Percentiles rank a stretch among this genome's conserved stretches.
Evolutionary conservation across 352 stramenopile species (phyloP).

Genomic region (Thalassiosira livingstoniorum): DNA sequence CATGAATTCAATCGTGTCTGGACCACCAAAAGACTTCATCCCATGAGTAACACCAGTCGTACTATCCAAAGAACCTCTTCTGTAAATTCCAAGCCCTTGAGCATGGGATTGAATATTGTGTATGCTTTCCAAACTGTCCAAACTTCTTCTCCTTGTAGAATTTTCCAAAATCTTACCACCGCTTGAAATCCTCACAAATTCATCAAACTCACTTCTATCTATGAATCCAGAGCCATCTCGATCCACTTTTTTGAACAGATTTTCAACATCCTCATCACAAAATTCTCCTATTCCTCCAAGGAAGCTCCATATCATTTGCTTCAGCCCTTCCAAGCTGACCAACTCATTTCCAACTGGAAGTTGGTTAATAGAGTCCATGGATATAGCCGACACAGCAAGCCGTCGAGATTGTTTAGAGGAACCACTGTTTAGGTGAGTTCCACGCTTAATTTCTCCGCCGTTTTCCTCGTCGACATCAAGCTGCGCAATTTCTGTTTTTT

Average conservation of each 20-base stretch:
- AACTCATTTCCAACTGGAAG: neutral
- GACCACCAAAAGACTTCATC: neutral
- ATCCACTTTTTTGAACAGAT: constrained; percentile 16
- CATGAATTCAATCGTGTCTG: neutral
- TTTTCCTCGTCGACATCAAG: no score
- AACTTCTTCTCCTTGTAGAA: neutral
- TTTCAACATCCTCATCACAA: neutral
- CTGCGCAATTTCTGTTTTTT: constrained; percentile 5
- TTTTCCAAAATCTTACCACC: neutral
- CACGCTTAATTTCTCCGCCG: neutral
- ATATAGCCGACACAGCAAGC: no score
- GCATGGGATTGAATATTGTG: neutral
- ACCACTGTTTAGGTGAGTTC: neutral
- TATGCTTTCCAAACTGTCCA: neutral
- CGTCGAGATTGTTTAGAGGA: no score
- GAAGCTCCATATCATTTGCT: constrained; percentile 25
- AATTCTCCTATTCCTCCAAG: constrained; percentile 24
- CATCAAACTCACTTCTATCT: constrained; percentile 11
- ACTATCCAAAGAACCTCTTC: neutral
- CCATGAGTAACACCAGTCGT: neutral
- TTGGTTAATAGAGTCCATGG: no score
- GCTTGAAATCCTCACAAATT: neutral
- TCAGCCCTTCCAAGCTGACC: constrained; percentile 6
- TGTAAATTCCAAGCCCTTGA: neutral
- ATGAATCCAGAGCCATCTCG: constrained; percentile 5